phyloP scores from a whole-genome alignment of 2,329 filamentous ascomycete genomes.

The Venturia carpophila region DNA sequence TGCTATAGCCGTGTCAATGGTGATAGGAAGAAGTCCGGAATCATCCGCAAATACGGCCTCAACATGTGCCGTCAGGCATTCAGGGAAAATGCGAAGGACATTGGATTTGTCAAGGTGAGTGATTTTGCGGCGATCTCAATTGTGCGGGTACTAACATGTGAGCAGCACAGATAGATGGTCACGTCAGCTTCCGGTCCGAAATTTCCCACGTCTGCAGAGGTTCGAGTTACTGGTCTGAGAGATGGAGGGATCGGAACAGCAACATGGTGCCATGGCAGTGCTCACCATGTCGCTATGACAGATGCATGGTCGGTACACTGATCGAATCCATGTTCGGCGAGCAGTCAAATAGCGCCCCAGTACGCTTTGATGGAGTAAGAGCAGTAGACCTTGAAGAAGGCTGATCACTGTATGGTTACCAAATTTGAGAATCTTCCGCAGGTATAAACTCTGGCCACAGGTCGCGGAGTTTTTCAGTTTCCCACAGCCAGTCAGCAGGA shows the following conservation, averaged over 20 bases:
- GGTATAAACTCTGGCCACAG: neutral
- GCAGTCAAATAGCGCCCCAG: neutral
- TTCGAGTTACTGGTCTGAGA: neutral
- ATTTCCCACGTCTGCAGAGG: neutral
- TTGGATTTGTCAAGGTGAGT: conserved; percentile 58
- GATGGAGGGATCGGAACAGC: neutral
- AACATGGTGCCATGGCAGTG: neutral
- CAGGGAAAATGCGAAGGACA: conserved; percentile 59
- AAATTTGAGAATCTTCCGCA: neutral
- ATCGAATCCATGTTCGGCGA: neutral
- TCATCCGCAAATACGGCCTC: conserved; percentile 99
- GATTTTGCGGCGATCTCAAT: neutral
- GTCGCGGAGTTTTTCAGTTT: too few relatives aligned
- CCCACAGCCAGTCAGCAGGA: neutral
- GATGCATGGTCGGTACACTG: neutral
- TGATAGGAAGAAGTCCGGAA: conserved; percentile 83
- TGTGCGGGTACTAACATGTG: neutral
- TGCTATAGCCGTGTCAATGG: conserved; percentile 1
- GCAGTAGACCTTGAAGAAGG: neutral
- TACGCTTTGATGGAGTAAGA: neutral
- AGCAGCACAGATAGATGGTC: neutral
- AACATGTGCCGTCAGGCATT: conserved; percentile 70
- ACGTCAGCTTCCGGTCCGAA: neutral
- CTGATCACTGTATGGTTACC: neutral
- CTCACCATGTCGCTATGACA: neutral